A percentile compares a stretch with the other conserved stretches of the same genome.
These are phyloP conservation scores for Coemansia sp. DNA, from an alignment of 192 early-diverging fungal genomes.

Conservation along the genomic window DNA sequence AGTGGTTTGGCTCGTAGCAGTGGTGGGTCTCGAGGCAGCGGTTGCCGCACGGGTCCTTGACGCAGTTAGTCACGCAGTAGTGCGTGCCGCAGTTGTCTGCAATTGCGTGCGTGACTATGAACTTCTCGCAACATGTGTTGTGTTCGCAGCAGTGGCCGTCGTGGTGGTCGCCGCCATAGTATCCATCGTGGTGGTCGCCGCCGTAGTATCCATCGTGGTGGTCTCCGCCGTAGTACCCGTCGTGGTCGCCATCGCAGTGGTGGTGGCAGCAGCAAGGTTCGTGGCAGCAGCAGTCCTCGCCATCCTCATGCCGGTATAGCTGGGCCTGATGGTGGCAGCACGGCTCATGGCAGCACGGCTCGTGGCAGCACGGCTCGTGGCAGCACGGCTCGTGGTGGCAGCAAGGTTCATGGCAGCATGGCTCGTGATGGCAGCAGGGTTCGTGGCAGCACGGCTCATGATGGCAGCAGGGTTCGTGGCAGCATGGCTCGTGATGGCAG, in stretches of 20 bases:
- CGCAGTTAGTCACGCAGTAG: conserved; percentile 51
- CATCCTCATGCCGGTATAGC: conserved; percentile 1
- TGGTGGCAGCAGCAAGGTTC: conserved; percentile 21
- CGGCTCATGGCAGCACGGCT: conserved; percentile 1
- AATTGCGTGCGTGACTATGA: conserved; percentile 35
- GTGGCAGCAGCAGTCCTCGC: conserved; percentile 1
- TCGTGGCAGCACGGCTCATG: neutral
- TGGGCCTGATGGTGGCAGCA: conserved; percentile 15
- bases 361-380: conserved; percentile 14
- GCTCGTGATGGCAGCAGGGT: neutral
- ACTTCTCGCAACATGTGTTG: conserved; percentile 39
- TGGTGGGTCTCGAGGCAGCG: conserved; percentile 46
- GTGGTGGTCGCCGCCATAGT: conserved; percentile 20
- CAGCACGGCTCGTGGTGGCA: conserved; percentile 10
- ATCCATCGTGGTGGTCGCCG: conserved; percentile 19
- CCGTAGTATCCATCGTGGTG: conserved; percentile 26
- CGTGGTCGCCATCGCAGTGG: conserved; percentile 18
- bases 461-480: neutral
- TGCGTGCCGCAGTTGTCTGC: conserved; percentile 49
- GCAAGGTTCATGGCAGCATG: conserved; percentile 1
- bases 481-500: conserved; percentile 7
- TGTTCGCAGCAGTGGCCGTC: conserved; percentile 21
- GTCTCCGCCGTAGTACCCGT: conserved; percentile 12
- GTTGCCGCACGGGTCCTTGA: conserved; percentile 52
- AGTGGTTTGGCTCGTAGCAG: conserved; percentile 44